phyloP scores from a whole-genome alignment of 805 yeast genomes.

The Teunomyces kruisii region DNA sequence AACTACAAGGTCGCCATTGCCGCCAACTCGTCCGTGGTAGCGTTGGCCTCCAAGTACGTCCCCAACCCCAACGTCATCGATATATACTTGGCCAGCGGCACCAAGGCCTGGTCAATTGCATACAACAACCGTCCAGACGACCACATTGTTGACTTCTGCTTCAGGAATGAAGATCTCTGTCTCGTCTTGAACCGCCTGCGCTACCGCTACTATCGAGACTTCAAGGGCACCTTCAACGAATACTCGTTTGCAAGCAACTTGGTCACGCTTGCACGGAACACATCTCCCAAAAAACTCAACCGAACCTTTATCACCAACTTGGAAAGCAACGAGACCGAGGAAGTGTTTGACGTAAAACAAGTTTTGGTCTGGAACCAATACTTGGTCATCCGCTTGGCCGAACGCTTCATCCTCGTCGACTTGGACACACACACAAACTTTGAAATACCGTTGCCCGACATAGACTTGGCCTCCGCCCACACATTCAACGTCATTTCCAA shows the following conservation, averaged over 20 bases:
- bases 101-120: slow-evolving; percentile 34
- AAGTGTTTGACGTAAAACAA: slow-evolving; percentile 23
- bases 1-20: slow-evolving; percentile 51
- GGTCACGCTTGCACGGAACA: slow-evolving; percentile 15
- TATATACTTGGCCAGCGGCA: slow-evolving; percentile 35
- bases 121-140: slow-evolving; percentile 48
- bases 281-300: neutral
- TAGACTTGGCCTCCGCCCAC: neutral
- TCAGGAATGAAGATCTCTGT: slow-evolving; percentile 52
- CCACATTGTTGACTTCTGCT: slow-evolving; percentile 52
- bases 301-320: slow-evolving; percentile 29
- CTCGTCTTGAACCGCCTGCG: slow-evolving; percentile 54
- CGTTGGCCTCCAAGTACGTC: slow-evolving; percentile 41
- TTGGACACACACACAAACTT: slow-evolving; percentile 42
- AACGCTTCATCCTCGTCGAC: slow-evolving; percentile 32
- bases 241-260: slow-evolving; percentile 26
- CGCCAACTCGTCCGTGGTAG: slow-evolving; percentile 55
- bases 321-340: slow-evolving; percentile 32
- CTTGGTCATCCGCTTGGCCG: slow-evolving; percentile 42
- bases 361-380: slow-evolving; percentile 39
- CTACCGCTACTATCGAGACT: slow-evolving; percentile 60
- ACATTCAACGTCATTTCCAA: neutral
- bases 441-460: slow-evolving; percentile 29
- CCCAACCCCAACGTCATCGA: slow-evolving; percentile 38
- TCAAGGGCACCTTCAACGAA: slow-evolving; percentile 66